Evolutionary conservation across 176 grass and related monocot genomes (phyloP).

Genomic region (Hordeum marinum): DNA sequence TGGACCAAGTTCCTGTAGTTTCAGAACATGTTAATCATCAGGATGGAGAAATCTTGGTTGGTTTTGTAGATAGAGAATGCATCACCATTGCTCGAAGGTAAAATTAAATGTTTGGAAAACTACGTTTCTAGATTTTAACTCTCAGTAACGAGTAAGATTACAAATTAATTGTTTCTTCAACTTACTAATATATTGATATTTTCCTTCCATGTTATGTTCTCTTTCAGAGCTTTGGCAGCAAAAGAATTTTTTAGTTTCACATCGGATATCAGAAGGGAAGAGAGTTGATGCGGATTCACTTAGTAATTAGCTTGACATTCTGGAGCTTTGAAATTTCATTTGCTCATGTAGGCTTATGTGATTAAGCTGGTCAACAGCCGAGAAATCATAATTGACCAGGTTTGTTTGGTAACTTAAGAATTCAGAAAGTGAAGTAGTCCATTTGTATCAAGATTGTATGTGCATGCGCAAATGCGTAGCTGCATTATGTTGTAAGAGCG

Average conservation of each 20-base stretch:
- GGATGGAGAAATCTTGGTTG: conserved; percentile 28
- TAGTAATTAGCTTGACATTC: neutral
- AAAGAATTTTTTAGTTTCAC: conserved; percentile 46
- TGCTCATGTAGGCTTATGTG: neutral
- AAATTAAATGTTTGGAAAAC: neutral
- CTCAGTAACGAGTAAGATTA: neutral
- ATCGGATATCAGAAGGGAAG: conserved; percentile 12
- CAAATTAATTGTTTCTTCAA: neutral
- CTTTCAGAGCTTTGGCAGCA: conserved; percentile 38
- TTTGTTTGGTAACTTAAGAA: conserved; percentile 8
- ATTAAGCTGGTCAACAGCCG: neutral
- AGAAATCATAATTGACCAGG: neutral
- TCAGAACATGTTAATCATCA: conserved; percentile 27
- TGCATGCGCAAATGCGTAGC: neutral
- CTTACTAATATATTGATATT: neutral
- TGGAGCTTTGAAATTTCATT: neutral
- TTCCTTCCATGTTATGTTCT: conserved; percentile 18
- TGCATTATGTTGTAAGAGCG: neutral
- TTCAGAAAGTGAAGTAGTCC: neutral
- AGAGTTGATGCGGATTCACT: conserved; percentile 9
- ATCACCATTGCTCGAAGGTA: conserved; percentile 69
- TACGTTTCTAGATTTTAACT: neutral
- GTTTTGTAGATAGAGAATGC: conserved; percentile 72
- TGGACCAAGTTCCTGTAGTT: conserved; percentile 72
- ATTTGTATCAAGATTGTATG: neutral